A percentile compares a stretch with the other conserved stretches of the same genome.
phyloP scores from a whole-genome alignment of 768 basidiomycete species.

The Phylloporus scabripes region DNA sequence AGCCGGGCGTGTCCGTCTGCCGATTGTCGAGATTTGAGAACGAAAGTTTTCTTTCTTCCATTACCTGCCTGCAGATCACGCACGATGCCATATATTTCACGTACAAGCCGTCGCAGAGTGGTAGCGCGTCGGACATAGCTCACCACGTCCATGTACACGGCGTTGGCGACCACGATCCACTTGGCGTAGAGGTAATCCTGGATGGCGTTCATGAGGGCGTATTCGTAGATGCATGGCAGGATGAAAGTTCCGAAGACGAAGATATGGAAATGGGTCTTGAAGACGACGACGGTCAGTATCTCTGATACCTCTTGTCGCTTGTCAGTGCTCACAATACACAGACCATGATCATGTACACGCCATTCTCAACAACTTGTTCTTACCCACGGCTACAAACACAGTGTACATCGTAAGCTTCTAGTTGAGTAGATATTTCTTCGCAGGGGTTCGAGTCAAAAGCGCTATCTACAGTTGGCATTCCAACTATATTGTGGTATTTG shows the following conservation, averaged over 20 bases:
- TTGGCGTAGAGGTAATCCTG: conserved; percentile 1
- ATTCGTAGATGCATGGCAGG: conserved; percentile 12
- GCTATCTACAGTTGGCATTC: neutral
- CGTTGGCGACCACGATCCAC: neutral
- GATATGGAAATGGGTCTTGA: conserved; percentile 1
- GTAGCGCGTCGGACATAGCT: neutral
- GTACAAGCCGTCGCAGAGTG: conserved; percentile 14
- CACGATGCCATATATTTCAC: conserved; percentile 49
- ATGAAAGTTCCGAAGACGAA: conserved; percentile 14
- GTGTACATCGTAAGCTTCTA: conserved; percentile 26
- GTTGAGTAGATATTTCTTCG: neutral
- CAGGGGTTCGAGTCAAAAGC: too few relatives aligned
- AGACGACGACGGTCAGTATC: conserved; percentile 5
- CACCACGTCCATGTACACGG: neutral
- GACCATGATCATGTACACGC: conserved; percentile 9
- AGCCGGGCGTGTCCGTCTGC: conserved; percentile 27
- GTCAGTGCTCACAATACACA: conserved; percentile 5
- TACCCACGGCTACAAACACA: conserved; percentile 16
- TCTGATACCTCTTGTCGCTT: neutral
- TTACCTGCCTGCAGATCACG: conserved; percentile 54
- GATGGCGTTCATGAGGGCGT: conserved; percentile 1
- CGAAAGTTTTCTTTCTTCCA: conserved; percentile 11
- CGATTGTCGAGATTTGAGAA: conserved; percentile 15
- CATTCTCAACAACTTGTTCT: conserved; percentile 19
- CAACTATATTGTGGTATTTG: neutral